Base-by-base conservation (phyloP, 768 basidiomycete species). In the Pleurotus eryngii region DNA sequence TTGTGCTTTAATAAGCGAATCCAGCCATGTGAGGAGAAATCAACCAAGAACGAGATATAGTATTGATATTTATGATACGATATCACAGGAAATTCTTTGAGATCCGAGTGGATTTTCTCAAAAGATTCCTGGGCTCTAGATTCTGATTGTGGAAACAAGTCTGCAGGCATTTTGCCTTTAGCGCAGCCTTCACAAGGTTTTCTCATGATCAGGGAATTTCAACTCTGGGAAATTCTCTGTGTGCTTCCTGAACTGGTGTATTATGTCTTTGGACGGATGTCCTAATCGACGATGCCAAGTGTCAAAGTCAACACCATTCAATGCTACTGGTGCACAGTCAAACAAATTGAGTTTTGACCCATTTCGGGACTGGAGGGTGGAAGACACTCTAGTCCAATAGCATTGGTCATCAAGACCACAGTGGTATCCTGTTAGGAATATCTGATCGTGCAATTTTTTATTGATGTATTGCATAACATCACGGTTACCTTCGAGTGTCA, bases 1-100 rank as follows among this genome's bases (percentile, higher is more conserved):
- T 59, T 58, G 15, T 47, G 4, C 27, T 60, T 60, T 43, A 62
- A 43, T 42, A 49, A 50, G 8, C n/a, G 6, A 22, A 55, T 53
- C 56, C 56, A 57, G 20, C 53, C 49, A 18, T 30, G 12, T 7
- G 24, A 37, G 26, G 24, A 12, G 18, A 35, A 24, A 17, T 54
- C 26, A n/a, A 54, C 49, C 7, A 57, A 18, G 35, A 57, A 35
- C 6, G 55, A 22, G 17, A 57, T 30, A 12, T 26, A 30, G 24
- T 57, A 57, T 4, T 1, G 3, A 24, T 56, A 51, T 26, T 48
- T 26, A 12, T 18, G 49, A 6, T 55, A 55, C 27, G 56, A 57
- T 30, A 30, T 55, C 12, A 22, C 17, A 30, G 48, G 48, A 15
- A 48, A 48, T 24, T 46, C 55, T 47, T 56, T 42, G 9, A 56